phyloP scores from a whole-genome alignment of 108 stramenopile genomes.

The Conticribra weissflogii region DNA sequence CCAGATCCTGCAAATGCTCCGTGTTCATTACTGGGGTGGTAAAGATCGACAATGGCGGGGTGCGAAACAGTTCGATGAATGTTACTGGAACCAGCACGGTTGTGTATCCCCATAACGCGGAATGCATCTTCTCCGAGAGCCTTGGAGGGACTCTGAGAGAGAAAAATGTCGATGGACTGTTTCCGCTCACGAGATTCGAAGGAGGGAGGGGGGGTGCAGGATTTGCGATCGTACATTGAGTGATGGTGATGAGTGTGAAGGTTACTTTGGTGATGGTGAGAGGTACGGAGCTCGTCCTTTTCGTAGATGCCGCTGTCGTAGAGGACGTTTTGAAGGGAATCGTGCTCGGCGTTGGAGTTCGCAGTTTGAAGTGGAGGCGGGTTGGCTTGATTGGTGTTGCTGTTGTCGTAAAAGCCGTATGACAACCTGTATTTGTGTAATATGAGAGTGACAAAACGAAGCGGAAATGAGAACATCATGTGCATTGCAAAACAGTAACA shows the following conservation, averaged over 20 bases:
- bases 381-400: conserved; percentile 7
- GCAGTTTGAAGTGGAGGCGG: conserved; percentile 2
- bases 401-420: conserved; percentile 13
- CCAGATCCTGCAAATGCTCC: too few relatives aligned
- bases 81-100: too few relatives aligned
- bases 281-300: conserved; percentile 6
- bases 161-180: conserved; percentile 72
- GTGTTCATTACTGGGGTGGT: conserved; percentile 16
- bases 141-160: conserved; percentile 81
- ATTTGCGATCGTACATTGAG: neutral
- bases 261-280: neutral
- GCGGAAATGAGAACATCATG: too few relatives aligned
- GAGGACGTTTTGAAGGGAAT: conserved; percentile 46
- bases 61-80: conserved; percentile 37
- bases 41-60: conserved; percentile 27
- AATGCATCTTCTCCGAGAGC: conserved; percentile 83
- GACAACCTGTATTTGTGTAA: too few relatives aligned
- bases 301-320: conserved; percentile 47
- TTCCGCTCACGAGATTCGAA: conserved; percentile 51
- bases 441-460: too few relatives aligned
- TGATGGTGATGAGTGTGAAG: conserved; percentile 4
- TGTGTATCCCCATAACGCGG: conserved; percentile 46
- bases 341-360: conserved; percentile 18
- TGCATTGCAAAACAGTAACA: too few relatives aligned
- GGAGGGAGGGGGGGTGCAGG: conserved; percentile 28